These are phyloP conservation scores for Bocquillonia castaneifolia DNA, from an alignment of 441 rosid species.

Conservation along the genomic window DNA sequence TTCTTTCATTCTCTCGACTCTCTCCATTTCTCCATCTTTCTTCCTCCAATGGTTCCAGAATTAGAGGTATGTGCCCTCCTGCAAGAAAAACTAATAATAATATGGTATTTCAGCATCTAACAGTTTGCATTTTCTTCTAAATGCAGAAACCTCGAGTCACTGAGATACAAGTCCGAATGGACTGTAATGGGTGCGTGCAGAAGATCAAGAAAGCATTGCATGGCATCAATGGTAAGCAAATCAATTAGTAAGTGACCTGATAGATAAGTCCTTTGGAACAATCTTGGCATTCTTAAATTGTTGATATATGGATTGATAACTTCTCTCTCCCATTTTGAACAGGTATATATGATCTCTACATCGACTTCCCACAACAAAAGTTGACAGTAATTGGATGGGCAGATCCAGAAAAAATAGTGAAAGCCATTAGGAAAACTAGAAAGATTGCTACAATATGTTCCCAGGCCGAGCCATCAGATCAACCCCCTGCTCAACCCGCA, in stretches of 20 bases:
- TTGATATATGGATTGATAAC: not conserved
- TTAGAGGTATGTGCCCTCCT: conserved; percentile 36
- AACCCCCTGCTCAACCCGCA: conserved; percentile 36
- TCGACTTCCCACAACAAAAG: conserved; percentile 61
- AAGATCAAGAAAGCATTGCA: conserved; percentile 67
- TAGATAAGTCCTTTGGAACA: not conserved
- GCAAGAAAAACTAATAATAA: not conserved
- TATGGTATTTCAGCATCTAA: not conserved
- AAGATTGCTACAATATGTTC: conserved; percentile 58
- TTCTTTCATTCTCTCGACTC: conserved; percentile 30
- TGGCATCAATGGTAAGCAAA: conserved; percentile 51
- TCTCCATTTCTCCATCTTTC: conserved; percentile 23
- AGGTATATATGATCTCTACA: conserved; percentile 58
- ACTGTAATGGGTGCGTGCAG: conserved; percentile 76
- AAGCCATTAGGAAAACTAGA: conserved; percentile 60
- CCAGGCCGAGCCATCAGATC: conserved; percentile 36
- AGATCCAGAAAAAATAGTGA: conserved; percentile 58
- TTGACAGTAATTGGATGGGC: conserved; percentile 66
- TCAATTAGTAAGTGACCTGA: not conserved
- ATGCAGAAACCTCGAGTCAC: conserved; percentile 57
- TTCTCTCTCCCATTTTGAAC: conserved; percentile 14
- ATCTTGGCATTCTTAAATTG: not conserved
- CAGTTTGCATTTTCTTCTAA: not conserved
- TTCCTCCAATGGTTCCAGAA: conserved; percentile 41
- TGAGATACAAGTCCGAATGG: conserved; percentile 69